Percentiles rank a stretch among this genome's conserved stretches.
phyloP scores from a whole-genome alignment of 192 early-diverging fungal species.

The Phycomyces blakesleeanus region DNA sequence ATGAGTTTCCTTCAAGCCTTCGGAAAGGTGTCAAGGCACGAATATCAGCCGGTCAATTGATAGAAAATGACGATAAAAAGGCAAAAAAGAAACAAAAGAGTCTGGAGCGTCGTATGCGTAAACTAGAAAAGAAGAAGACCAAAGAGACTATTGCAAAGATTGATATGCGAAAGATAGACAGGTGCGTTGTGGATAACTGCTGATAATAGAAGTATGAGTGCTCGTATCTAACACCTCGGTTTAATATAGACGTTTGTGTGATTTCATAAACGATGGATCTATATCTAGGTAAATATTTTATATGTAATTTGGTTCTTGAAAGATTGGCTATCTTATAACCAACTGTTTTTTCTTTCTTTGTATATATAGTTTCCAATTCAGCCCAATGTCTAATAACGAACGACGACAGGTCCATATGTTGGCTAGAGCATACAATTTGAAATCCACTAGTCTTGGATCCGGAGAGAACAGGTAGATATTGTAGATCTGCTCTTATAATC shows the following conservation, averaged over 20 bases:
- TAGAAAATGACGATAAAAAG: background rate
- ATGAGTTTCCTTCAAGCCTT: background rate
- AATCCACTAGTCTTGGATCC: slow-evolving; percentile 43
- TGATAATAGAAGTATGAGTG: too few species aligned
- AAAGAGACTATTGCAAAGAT: background rate
- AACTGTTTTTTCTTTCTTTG: background rate
- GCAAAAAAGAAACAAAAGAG: too few species aligned
- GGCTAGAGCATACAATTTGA: slow-evolving; percentile 43
- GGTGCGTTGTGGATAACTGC: background rate
- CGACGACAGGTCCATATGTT: slow-evolving; percentile 44
- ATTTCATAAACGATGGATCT: slow-evolving; percentile 28
- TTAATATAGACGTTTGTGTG: slow-evolving; percentile 14
- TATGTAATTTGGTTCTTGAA: too few species aligned
- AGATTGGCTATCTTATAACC: background rate
- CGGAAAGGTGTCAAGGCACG: background rate
- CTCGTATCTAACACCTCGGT: background rate
- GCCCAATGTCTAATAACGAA: slow-evolving; percentile 40
- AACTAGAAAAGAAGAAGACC: background rate
- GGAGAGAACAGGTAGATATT: slow-evolving; percentile 31
- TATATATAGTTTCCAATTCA: slow-evolving; percentile 39
- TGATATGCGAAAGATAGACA: slow-evolving; percentile 3
- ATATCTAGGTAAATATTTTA: slow-evolving; percentile 23
- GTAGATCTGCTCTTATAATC: too few species aligned
- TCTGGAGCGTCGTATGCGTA: background rate
- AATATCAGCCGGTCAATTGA: background rate